Base-by-base conservation (phyloP, 805 yeast genomes). In the Saccharomycopsis fibuligera region DNA sequence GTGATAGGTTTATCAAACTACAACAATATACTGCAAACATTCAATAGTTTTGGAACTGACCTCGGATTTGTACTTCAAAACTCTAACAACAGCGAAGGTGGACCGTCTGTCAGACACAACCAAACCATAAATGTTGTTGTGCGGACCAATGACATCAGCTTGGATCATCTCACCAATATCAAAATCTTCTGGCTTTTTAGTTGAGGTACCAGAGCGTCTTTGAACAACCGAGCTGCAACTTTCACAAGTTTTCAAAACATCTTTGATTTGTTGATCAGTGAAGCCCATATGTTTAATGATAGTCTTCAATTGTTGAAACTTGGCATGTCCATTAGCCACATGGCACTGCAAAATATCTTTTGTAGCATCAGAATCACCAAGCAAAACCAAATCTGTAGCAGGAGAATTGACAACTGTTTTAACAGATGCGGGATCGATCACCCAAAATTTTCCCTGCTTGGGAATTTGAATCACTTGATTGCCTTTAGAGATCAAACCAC, bases 131-230 rank as follows among this genome's bases (percentile, higher is more conserved):
- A 29, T 29, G 12, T 29, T 29, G 31, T 29, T 29, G 12, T 9
- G 31, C n/a, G 39, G 39, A 10, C 39, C 39, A 35, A n/a, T n/a
- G 16, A 35, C 39, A 35, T 35, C 39, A 9, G 39, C 39, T 35
- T n/a, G 39, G 14, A 9, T 16, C 39, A 35, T 35, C 22, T 35
- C 39, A 35, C 16, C 39, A 35, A 35, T 19, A 10, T 16, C 16
- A 14, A 10, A 35, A 35, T 29, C 31, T 29, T 29, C 12, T 29
- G 31, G 31, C 12, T 29, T 29, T 8, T 29, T 29, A 12, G 31
- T 29, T 29, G 31, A 12, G 8, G 8, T 29, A 9, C 31, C 31
- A 12, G 31, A 29, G 12, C 12, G 31, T 29, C 12, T 29, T 29
- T 29, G 31, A 29, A 29, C 31, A 29, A 29, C 31, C 8, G 31